These are phyloP conservation scores for Solanum virginianum DNA, from an alignment of 257 asterid genomes.

Conservation along the genomic window DNA sequence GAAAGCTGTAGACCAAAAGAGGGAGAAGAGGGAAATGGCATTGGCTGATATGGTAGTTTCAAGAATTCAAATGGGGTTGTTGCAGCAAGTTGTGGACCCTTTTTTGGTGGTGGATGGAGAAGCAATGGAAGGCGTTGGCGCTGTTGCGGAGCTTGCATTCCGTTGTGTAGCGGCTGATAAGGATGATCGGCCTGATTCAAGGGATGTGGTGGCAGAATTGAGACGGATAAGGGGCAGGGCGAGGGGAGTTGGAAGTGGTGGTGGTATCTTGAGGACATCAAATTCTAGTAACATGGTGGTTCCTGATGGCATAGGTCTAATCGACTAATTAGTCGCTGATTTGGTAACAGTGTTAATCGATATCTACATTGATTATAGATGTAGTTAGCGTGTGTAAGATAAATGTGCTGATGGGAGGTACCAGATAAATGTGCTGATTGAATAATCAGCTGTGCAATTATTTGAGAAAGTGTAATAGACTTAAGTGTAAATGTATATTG, in stretches of 20 bases:
- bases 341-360: background rate
- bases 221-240: constrained; percentile 49
- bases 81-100: constrained; percentile 79
- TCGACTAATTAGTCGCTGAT: constrained; percentile 1
- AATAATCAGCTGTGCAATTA: background rate
- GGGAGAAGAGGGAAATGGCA: constrained; percentile 83
- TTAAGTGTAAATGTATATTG: background rate
- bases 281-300: constrained; percentile 60
- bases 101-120: constrained; percentile 49
- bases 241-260: constrained; percentile 22
- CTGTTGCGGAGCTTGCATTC: constrained; percentile 82
- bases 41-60: constrained; percentile 86
- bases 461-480: background rate
- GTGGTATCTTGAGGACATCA: constrained; percentile 34
- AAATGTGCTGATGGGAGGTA: background rate
- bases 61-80: constrained; percentile 82
- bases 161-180: constrained; percentile 75
- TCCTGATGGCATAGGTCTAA: constrained; percentile 44
- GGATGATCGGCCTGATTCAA: constrained; percentile 81
- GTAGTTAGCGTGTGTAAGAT: background rate
- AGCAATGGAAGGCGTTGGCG: constrained; percentile 53
- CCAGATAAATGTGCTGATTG: background rate
- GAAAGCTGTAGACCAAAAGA: constrained; percentile 70
- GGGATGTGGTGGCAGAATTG: constrained; percentile 70
- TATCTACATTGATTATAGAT: background rate